Percentiles rank a stretch among this genome's conserved stretches.
These are phyloP conservation scores for Fusarium sublunatum DNA, from an alignment of 2,329 filamentous ascomycete species.

Conservation along the genomic window DNA sequence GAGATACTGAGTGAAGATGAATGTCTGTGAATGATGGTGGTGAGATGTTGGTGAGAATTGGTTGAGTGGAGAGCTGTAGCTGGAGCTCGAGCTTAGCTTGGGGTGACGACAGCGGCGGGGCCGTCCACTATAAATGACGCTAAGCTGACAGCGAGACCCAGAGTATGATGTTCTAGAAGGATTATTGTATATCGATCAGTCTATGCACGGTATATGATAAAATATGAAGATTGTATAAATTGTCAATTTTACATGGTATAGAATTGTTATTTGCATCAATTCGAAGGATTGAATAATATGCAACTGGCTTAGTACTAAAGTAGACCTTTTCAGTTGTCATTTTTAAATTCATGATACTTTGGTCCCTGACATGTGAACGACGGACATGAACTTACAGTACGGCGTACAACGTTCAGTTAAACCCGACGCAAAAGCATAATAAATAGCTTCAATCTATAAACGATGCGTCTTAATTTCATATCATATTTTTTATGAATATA, in stretches of 20 bases:
- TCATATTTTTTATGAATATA: too few relatives aligned
- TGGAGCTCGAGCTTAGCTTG: slow-evolving; percentile 1
- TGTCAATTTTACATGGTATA: too few relatives aligned
- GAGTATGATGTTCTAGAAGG: background rate
- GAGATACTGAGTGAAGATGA: background rate
- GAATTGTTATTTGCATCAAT: too few relatives aligned
- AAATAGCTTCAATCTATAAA: background rate
- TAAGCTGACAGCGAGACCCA: slow-evolving; percentile 22
- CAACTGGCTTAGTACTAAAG: too few relatives aligned
- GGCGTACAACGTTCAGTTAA: too few relatives aligned
- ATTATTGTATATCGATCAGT: background rate
- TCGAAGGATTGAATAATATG: too few relatives aligned
- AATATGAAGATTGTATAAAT: background rate
- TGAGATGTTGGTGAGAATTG: background rate
- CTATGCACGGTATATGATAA: background rate
- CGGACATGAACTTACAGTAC: too few relatives aligned
- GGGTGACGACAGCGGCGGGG: slow-evolving; percentile 31
- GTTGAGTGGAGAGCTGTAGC: slow-evolving; percentile 1
- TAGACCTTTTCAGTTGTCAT: too few relatives aligned
- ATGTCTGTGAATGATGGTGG: background rate
- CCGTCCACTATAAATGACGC: slow-evolving; percentile 20
- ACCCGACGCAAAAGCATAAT: background rate
- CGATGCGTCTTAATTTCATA: background rate
- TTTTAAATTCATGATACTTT: too few relatives aligned
- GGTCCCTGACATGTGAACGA: too few relatives aligned